Conservation (phyloP, 106 monocot genomes). For the Allium cepa region DNA sequence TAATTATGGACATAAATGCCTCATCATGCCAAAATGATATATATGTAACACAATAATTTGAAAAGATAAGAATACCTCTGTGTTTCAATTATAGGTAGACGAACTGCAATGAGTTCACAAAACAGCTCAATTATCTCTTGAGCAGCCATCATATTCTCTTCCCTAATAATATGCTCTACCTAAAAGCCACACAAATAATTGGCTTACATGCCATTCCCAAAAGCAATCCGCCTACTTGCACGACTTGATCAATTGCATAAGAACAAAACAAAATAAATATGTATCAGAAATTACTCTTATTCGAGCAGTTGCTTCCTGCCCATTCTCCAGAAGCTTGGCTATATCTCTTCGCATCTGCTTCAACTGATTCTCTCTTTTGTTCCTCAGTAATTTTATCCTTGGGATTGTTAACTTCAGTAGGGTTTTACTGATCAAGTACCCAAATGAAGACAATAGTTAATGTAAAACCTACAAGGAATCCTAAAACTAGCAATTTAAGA, state of each 20-base stretch:
- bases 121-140: constrained; percentile 96
- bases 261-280: no score
- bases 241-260: no score
- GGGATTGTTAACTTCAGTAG: constrained; percentile 95
- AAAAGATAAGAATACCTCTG: constrained; percentile 42
- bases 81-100: constrained; percentile 88
- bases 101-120: constrained; percentile 82
- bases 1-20: no score
- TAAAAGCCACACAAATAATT: constrained; percentile 9
- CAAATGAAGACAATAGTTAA: not conserved
- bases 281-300: constrained; percentile 45
- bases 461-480: no score
- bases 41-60: not conserved
- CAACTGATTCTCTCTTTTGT: constrained; percentile 80
- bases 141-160: constrained; percentile 98
- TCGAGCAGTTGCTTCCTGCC: constrained; percentile 96
- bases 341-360: constrained; percentile 96
- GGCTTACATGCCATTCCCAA: not conserved
- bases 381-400: constrained; percentile 87
- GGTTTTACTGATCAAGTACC: constrained; percentile 61
- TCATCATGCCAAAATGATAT: no score
- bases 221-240: no score
- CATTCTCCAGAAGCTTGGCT: constrained; percentile 84
- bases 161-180: constrained; percentile 97
- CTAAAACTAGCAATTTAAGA: no score